Conservation (phyloP, 2,329 filamentous ascomycete species). For the Hymenoscyphus occultus region DNA sequence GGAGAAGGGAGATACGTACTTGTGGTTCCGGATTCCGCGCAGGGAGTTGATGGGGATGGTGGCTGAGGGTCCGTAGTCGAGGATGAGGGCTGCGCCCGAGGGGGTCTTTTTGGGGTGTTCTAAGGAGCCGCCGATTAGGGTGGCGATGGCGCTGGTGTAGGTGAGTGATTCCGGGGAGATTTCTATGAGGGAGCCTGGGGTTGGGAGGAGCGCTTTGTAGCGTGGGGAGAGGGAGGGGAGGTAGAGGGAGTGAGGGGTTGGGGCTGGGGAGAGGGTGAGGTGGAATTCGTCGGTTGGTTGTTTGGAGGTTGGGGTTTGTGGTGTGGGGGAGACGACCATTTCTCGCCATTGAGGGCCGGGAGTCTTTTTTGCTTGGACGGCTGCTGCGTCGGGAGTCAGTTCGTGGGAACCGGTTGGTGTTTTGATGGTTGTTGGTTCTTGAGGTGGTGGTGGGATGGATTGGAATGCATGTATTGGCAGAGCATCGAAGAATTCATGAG, state of each 20-base stretch:
- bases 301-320: slow-evolving; percentile 50
- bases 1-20: slow-evolving; percentile 73
- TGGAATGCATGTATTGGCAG: slow-evolving; percentile 96
- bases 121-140: slow-evolving; percentile 71
- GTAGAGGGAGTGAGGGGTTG: slow-evolving; percentile 80
- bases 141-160: slow-evolving; percentile 77
- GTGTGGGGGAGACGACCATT: slow-evolving; percentile 70
- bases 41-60: slow-evolving; percentile 85
- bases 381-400: slow-evolving; percentile 33
- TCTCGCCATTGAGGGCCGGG: slow-evolving; percentile 71
- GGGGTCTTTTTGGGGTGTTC: slow-evolving; percentile 56
- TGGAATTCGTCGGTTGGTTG: slow-evolving; percentile 76
- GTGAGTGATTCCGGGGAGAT: slow-evolving; percentile 83
- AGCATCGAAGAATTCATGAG: slow-evolving; percentile 98
- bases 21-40: slow-evolving; percentile 79
- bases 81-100: slow-evolving; percentile 85
- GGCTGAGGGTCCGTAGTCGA: slow-evolving; percentile 84
- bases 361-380: slow-evolving; percentile 23
- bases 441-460: slow-evolving; percentile 55
- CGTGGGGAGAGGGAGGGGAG: slow-evolving; percentile 79
- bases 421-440: slow-evolving; percentile 37
- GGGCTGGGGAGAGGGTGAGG: slow-evolving; percentile 69
- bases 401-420: slow-evolving; percentile 42
- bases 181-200: slow-evolving; percentile 72
- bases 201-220: slow-evolving; percentile 68